Evolutionary conservation across 1,139 yeast genomes (phyloP).

Genomic region (Pichia terricola): DNA sequence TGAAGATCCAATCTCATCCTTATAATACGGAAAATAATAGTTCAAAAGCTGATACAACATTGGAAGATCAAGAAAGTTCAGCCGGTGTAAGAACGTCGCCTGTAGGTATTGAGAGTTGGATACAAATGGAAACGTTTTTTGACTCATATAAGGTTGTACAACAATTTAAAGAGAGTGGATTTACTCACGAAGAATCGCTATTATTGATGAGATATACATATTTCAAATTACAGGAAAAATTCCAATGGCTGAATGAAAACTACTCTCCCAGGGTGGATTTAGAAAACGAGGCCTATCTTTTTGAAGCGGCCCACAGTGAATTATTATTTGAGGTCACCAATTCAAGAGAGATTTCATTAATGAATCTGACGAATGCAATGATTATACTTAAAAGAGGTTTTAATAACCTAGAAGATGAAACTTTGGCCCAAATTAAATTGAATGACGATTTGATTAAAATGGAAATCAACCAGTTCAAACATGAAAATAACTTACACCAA

Average conservation of each 20-base stretch:
- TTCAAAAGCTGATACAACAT: too few relatives aligned
- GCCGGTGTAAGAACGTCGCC: too few relatives aligned
- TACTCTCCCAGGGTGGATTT: constrained; percentile 62
- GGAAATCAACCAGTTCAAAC: constrained; percentile 77
- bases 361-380: constrained; percentile 57
- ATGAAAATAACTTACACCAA: constrained; percentile 72
- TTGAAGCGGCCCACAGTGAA: constrained; percentile 91
- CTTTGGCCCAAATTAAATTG: constrained; percentile 56
- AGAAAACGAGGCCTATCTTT: constrained; percentile 78
- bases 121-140: constrained; percentile 29
- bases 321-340: constrained; percentile 69
- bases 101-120: background rate
- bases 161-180: constrained; percentile 37
- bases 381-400: constrained; percentile 66
- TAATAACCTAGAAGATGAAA: constrained; percentile 64
- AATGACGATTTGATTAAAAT: constrained; percentile 72
- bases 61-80: too few relatives aligned
- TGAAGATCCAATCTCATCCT: too few relatives aligned
- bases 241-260: constrained; percentile 47
- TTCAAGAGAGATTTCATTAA: constrained; percentile 61
- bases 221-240: constrained; percentile 41
- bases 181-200: constrained; percentile 45
- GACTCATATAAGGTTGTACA: constrained; percentile 41
- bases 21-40: too few relatives aligned
- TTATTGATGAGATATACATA: constrained; percentile 41